Conservation (phyloP, 805 yeast species). For the Metschnikowia hibisci region DNA sequence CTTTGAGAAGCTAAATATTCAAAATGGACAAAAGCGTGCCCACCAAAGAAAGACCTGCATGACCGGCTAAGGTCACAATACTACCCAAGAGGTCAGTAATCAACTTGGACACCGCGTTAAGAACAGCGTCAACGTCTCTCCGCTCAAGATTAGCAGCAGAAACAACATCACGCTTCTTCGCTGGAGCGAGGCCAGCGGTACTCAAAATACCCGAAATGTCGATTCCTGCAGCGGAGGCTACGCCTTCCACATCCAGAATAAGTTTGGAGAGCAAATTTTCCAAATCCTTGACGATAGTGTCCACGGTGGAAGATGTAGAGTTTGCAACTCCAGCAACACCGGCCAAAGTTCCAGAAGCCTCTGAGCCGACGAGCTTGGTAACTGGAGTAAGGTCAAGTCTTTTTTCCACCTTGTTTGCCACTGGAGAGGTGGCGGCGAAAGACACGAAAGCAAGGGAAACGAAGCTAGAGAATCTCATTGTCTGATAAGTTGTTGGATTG, state of each 20-base stretch:
- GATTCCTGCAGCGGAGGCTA: conserved; percentile 11
- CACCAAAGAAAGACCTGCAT: conserved; percentile 8
- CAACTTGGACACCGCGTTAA: conserved; percentile 3
- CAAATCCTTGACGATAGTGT: conserved; percentile 2
- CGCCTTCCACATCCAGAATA: conserved; percentile 8
- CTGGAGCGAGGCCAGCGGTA: background rate
- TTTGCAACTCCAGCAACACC: background rate
- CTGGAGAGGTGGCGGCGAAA: conserved; percentile 12
- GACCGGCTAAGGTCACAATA: conserved; percentile 2
- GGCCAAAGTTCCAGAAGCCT: background rate
- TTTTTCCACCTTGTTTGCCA: conserved; percentile 1
- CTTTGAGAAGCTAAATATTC: background rate
- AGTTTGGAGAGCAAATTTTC: conserved; percentile 4
- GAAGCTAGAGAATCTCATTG: conserved; percentile 9
- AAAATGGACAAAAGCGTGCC: conserved; percentile 6
- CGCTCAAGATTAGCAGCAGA: background rate
- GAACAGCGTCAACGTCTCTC: conserved; percentile 2
- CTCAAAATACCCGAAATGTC: conserved; percentile 5
- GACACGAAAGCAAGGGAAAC: conserved; percentile 9
- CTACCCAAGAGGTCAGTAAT: conserved; percentile 7
- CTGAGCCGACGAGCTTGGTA: background rate
- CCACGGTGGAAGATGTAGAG: background rate
- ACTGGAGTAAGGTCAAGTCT: background rate
- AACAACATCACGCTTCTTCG: background rate
- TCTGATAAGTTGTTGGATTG: background rate